phyloP scores from a whole-genome alignment of 805 yeast species.

The Monosporozyma aerobia region DNA sequence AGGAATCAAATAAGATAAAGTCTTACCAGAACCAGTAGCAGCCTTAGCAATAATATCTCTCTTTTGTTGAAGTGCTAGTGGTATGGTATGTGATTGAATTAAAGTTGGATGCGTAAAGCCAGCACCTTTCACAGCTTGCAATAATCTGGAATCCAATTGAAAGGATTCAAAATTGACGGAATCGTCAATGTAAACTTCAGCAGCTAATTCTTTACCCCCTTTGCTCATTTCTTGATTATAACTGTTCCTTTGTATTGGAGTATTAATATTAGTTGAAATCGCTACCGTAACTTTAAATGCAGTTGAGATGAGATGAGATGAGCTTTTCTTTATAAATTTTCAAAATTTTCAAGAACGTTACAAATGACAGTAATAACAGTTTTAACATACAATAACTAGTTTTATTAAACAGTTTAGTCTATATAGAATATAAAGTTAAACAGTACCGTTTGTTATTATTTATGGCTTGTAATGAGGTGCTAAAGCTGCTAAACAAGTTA shows the following conservation, averaged over 20 bases:
- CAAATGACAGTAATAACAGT: background rate
- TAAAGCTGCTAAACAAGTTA: background rate
- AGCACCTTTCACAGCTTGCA: conserved; percentile 72
- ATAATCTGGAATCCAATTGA: conserved; percentile 70
- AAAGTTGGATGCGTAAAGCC: conserved; percentile 84
- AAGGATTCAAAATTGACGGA: conserved; percentile 63
- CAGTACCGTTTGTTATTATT: background rate
- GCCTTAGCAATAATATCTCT: conserved; percentile 92
- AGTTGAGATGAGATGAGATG: conserved; percentile 24
- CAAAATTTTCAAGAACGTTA: conserved; percentile 2
- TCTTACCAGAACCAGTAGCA: conserved; percentile 92
- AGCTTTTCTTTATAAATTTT: conserved; percentile 2
- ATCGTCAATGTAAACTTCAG: conserved; percentile 65
- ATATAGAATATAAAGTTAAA: background rate
- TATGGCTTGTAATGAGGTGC: background rate
- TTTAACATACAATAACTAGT: background rate
- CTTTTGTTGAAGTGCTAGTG: conserved; percentile 79
- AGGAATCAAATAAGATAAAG: conserved; percentile 84
- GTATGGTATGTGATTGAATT: conserved; percentile 86
- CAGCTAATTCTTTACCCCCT: conserved; percentile 29
- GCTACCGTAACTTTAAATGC: background rate
- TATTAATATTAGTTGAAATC: background rate
- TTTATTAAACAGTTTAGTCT: background rate
- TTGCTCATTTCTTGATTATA: background rate
- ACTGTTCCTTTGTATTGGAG: background rate